phyloP scores from a whole-genome alignment of 352 stramenopile species.

The Globisporangium polare region DNA sequence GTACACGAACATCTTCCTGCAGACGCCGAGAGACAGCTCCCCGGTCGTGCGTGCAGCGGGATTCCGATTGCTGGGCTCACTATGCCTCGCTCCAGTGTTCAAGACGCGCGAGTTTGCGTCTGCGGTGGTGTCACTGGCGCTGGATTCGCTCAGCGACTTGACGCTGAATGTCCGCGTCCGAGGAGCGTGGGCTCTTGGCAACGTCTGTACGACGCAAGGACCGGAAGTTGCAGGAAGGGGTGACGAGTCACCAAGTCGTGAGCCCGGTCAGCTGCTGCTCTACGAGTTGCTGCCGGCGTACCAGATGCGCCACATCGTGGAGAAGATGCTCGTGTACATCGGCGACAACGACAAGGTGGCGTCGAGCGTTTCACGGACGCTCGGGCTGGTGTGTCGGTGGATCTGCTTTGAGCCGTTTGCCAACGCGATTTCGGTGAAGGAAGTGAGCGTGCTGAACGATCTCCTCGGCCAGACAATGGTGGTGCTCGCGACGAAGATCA shows the following conservation, averaged over 20 bases:
- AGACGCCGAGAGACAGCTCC: constrained; percentile 74
- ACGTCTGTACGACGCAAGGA: constrained; percentile 79
- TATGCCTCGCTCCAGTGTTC: constrained; percentile 69
- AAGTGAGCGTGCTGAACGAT: constrained; percentile 37
- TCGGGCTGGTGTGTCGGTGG: constrained; percentile 80
- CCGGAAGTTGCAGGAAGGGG: constrained; percentile 37
- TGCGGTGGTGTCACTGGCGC: constrained; percentile 50
- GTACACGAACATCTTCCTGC: constrained; percentile 71
- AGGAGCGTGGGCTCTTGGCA: constrained; percentile 79
- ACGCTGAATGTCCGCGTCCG: constrained; percentile 85
- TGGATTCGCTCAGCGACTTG: constrained; percentile 64
- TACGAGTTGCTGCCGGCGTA: constrained; percentile 65
- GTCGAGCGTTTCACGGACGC: constrained; percentile 75
- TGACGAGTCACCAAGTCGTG: constrained; percentile 4
- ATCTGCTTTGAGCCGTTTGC: constrained; percentile 69
- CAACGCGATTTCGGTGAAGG: constrained; percentile 24
- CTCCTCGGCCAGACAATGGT: constrained; percentile 67
- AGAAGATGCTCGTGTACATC: constrained; percentile 83
- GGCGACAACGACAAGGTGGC: constrained; percentile 89
- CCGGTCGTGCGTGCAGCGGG: constrained; percentile 75
- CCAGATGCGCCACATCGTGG: constrained; percentile 62
- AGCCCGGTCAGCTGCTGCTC: constrained; percentile 25
- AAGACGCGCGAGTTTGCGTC: constrained; percentile 72
- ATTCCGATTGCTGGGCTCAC: constrained; percentile 72
- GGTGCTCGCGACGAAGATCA: constrained; percentile 68